Evolutionary conservation across 257 asterid genomes (phyloP).

Genomic region (Rauvolfia tetraphylla): DNA sequence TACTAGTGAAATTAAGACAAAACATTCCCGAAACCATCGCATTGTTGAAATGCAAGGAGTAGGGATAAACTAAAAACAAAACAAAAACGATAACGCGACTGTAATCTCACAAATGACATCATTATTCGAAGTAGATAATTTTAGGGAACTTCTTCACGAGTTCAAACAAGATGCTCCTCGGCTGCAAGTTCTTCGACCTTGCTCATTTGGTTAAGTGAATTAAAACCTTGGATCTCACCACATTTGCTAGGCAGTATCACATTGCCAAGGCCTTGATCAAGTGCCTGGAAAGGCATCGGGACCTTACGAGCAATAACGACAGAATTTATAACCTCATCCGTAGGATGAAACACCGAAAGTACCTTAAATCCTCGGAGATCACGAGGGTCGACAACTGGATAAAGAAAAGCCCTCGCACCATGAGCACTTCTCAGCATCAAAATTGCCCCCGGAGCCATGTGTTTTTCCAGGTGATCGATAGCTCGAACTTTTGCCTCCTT

Average conservation of each 20-base stretch:
- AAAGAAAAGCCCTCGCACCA: too few species aligned
- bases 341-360: slow-evolving; percentile 68
- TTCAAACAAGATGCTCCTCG: slow-evolving; percentile 44
- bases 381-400: slow-evolving; percentile 73
- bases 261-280: slow-evolving; percentile 21
- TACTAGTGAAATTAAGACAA: slow-evolving; percentile 15
- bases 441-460: slow-evolving; percentile 78
- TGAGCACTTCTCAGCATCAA: too few species aligned
- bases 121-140: not conserved
- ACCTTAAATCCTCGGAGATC: slow-evolving; percentile 73
- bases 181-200: slow-evolving; percentile 58
- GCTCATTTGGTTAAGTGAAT: slow-evolving; percentile 43
- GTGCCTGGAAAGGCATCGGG: not conserved
- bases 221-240: slow-evolving; percentile 55
- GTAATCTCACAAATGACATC: not conserved
- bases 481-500: slow-evolving; percentile 51
- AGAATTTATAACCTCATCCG: slow-evolving; percentile 85
- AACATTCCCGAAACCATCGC: slow-evolving; percentile 18
- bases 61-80: slow-evolving; percentile 1
- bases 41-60: slow-evolving; percentile 10
- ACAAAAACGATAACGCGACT: not conserved
- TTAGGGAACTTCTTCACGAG: too few species aligned
- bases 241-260: slow-evolving; percentile 50
- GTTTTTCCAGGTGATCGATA: slow-evolving; percentile 50
- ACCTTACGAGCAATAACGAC: slow-evolving; percentile 48